phyloP scores from a whole-genome alignment of 179 eudicot species.

The Silene vulgaris region DNA sequence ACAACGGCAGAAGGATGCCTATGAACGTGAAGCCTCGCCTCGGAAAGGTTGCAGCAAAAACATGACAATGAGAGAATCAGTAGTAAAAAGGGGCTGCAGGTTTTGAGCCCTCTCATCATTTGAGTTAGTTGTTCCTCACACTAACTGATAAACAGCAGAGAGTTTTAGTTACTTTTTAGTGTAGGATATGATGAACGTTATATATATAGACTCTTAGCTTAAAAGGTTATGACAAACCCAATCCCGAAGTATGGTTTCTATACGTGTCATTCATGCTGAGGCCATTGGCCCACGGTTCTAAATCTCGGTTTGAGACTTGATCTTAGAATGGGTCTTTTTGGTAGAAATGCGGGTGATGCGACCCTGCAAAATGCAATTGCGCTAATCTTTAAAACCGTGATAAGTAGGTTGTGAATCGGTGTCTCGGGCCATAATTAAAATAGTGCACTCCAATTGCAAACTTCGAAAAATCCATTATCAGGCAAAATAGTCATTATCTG shows the following conservation, averaged over 20 bases:
- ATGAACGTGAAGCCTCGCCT: conserved; percentile 38
- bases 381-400: no score
- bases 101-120: conserved; percentile 19
- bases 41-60: conserved; percentile 28
- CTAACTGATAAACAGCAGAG: neutral
- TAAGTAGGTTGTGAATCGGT: no score
- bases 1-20: conserved; percentile 44
- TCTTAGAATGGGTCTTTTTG: no score
- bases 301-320: no score
- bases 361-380: no score
- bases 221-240: conserved; percentile 16
- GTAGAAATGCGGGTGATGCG: no score
- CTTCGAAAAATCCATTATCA: no score
- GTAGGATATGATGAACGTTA: conserved; percentile 3
- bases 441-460: conserved; percentile 49
- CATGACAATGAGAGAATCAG: conserved; percentile 22
- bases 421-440: no score
- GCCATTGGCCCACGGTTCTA: conserved; percentile 6
- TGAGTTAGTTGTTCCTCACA: conserved; percentile 10
- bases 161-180: neutral
- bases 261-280: conserved; percentile 57
- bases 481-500: no score
- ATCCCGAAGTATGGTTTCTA: conserved; percentile 6
- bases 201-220: conserved; percentile 7
- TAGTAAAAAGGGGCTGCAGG: conserved; percentile 10